A percentile compares a stretch with the other conserved stretches of the same genome.
Evolutionary conservation across 331 rosid species (phyloP).

Genomic region (Pyracantha coccinea): DNA sequence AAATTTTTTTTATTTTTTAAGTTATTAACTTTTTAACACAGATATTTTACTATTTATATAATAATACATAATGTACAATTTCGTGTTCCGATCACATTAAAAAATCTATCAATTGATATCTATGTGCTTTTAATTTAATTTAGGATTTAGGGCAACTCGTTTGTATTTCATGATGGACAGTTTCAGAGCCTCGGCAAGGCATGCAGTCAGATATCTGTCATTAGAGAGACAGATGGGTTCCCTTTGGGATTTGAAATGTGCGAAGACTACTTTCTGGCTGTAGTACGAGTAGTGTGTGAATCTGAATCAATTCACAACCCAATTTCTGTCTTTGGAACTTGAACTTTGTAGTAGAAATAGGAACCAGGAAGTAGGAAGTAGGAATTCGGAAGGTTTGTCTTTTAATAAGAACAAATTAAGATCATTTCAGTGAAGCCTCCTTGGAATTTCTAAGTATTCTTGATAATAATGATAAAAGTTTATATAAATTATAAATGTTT

Average conservation of each 20-base stretch:
- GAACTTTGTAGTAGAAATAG: background rate
- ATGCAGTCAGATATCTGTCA: background rate
- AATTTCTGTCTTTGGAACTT: slow-evolving; percentile 20
- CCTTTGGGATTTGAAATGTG: slow-evolving; percentile 20
- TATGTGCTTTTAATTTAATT: background rate
- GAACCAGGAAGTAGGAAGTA: background rate
- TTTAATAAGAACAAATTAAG: background rate
- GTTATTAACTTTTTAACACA: too few species aligned
- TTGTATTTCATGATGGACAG: background rate
- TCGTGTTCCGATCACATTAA: accelerated
- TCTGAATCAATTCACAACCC: background rate
- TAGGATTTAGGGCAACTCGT: background rate
- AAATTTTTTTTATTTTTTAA: too few species aligned
- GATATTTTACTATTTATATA: too few species aligned
- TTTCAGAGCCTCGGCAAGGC: background rate
- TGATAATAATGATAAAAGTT: background rate
- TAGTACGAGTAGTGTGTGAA: background rate
- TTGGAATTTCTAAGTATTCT: too few species aligned
- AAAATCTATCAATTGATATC: too few species aligned
- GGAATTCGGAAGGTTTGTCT: background rate
- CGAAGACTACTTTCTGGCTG: background rate
- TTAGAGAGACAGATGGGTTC: background rate
- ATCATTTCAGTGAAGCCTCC: background rate
- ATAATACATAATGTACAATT: accelerated
- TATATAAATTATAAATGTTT: too few species aligned